Evolutionary conservation across 2,329 filamentous ascomycete species (phyloP), one percentile per base, ranked within the genome.

Genomic region (Emergomyces africanus): DNA sequence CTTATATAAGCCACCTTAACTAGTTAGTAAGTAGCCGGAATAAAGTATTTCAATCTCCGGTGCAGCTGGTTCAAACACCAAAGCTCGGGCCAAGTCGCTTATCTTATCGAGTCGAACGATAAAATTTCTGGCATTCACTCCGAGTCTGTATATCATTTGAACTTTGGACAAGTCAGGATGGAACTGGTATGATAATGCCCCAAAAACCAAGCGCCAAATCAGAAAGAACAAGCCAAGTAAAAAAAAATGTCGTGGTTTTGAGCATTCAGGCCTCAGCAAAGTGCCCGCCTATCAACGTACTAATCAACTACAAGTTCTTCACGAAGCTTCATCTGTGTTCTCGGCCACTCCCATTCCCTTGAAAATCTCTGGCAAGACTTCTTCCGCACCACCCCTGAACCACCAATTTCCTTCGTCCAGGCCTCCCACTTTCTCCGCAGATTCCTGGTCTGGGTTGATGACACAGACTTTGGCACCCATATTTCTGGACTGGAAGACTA

Each of bases 351-450:
- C 25, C 14, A 39, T 30, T 35, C 20, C 55, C 30, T 49, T 49
- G n/a, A 49, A 50, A 57, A 57, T 37, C 33, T 23, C 55, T 3
- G 55, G 28, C 55, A 57, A 48, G 25, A 49, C 8, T 30, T 57
- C 55, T 25, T 49, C 55, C 4, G 55, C 55, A 12, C 44, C 44
- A 2, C 55, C 55, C 18, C 33, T 33, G 33, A 57, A 57, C 55
- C 42, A 57, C 41, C 55, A 57, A 28, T 57, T 50, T 33, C 33
- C 42, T 39, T 57, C 55, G 15, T 57, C 55, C 23, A 57, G 3
- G 15, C 55, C 55, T 3, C 55, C 55, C 1, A 57, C 44, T 10
- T 48, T 48, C 18, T 57, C 42, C 25, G 44, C 55, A 18, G 55
- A 48, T 9, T 25, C n/a, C 28, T 18, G 41, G 14, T 49, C 55